Base-by-base conservation (phyloP, 139 green algal genomes). In the Haematococcus sp. region DNA sequence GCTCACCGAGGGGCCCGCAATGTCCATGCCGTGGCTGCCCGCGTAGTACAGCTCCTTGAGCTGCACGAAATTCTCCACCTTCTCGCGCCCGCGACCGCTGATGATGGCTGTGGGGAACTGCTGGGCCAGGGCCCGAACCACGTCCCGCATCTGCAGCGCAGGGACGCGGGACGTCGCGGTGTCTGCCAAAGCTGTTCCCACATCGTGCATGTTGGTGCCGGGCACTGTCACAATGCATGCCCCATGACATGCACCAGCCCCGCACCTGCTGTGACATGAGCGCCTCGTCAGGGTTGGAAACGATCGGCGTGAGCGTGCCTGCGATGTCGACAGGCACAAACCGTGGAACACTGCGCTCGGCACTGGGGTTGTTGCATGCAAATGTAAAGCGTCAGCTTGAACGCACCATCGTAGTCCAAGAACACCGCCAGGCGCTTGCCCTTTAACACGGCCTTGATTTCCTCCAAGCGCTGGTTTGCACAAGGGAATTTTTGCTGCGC, bases 241-340 rank as follows among this genome's bases (percentile, higher is more conserved):
- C 3, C 28, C 25, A 23, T 65, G 16, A 63, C 55, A 63, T 32
- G 55, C 16, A 15, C 17, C 13, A 13, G 58, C 58, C 3, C 27
- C 81, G 30, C 55, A 86, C 88, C 87, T 92, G 72, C 11, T 94
- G 84, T 2, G 87, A 91, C 85, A 98, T 90, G 28, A 91, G 85
- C 0, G 95, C 95, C 4, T 86, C 78, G 72, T 99, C 95, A 0
- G 95, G 95, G 71, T 99, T 92, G 44, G 86, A 87, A 4, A 99
- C 95, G 32, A 99, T 99, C 2, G 94, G 95, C 0, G 95, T 97
- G n/a, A 99, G 84, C 2, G 95, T 99, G 63, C 95, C 93, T 94
- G 87, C 34, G 61, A 34, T n/a, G n/a, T n/a, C n/a, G n/a, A n/a
- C n/a, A 31, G 32, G 31, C 4, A n/a, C 17, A 30, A 4, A 2